Base-by-base conservation (phyloP, 208 protist genomes). In the Leishmania mexicana region DNA sequence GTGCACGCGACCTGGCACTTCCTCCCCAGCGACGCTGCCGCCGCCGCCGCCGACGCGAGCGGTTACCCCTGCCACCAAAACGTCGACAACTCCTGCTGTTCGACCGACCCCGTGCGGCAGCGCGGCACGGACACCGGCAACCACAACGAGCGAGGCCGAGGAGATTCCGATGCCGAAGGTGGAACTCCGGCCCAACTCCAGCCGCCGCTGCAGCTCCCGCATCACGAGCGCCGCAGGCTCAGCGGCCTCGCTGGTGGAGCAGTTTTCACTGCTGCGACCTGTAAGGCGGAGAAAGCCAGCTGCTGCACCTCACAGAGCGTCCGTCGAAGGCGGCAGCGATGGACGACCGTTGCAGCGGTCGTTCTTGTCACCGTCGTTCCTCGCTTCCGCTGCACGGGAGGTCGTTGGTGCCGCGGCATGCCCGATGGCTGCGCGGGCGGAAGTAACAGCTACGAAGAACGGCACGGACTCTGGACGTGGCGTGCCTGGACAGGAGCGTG, bases 111-210 rank as follows among this genome's bases (percentile, higher is more conserved):
- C 58, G 45, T 6, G 71, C 40, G 31, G 47, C 76, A 45, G 45
- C 60, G 70, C 76, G 19, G 24, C 81, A 58, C 42, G 60, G 45
- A 8, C 62, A 1, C 15, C 73, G 17, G 0, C 8, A 28, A 49
- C 21, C 53, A 17, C 42, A 10, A 5, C 17, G n/a, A 53, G 21
- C 2, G 72, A 2, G 19, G 38, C 6, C 28, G 73, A 64, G 31
- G 54, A 80, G 83, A 19, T 35, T n/a, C 57, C 6, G 3, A 77
- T 82, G 83, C 40, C 78, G 13, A 53, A 64, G 45, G 75, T 83
- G 38, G 77, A 81, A 17, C 60, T 57, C 72, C 42, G 72, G 51
- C 10, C 7, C 11, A n/a, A 28, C 19, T n/a, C 70, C 35, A 77
- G 72, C 40, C 47, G 65, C 57, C 62, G 73, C 8, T 31, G n/a